A percentile compares a stretch with the other conserved stretches of the same genome.
Evolutionary conservation across 1,284 basidiomycete species (phyloP).

Genomic region (Fomitopsis palustris): DNA sequence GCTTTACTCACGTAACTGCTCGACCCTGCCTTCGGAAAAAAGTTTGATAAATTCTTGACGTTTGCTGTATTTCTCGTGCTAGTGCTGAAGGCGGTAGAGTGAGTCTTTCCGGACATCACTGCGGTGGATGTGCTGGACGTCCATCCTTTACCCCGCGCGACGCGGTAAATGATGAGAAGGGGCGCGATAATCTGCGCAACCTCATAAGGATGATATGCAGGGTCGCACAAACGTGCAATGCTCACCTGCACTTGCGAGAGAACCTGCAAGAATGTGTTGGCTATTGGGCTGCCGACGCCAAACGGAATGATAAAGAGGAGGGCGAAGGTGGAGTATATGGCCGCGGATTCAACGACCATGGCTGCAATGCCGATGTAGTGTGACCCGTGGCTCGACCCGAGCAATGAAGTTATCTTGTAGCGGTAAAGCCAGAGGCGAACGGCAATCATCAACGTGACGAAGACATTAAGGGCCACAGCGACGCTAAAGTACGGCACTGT

Average conservation of each 20-base stretch:
- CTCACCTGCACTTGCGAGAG: not conserved
- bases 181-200: not conserved
- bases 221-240: not conserved
- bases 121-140: not conserved
- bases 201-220: not conserved
- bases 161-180: not conserved
- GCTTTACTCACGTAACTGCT: not conserved
- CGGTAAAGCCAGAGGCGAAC: not conserved
- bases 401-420: not conserved
- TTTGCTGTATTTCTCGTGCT: not conserved
- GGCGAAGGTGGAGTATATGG: not conserved
- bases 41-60: not conserved
- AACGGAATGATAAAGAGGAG: not conserved
- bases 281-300: not conserved
- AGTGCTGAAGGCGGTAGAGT: not conserved
- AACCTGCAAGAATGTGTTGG: not conserved
- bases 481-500: not conserved
- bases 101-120: not conserved
- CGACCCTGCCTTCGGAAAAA: not conserved
- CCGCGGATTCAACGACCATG: not conserved
- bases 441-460: not conserved
- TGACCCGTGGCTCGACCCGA: not conserved
- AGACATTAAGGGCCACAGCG: not conserved
- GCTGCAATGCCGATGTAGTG: not conserved
- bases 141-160: not conserved